Conservation (phyloP, 352 stramenopile species). For the Peronosclerospora sorghi region DNA sequence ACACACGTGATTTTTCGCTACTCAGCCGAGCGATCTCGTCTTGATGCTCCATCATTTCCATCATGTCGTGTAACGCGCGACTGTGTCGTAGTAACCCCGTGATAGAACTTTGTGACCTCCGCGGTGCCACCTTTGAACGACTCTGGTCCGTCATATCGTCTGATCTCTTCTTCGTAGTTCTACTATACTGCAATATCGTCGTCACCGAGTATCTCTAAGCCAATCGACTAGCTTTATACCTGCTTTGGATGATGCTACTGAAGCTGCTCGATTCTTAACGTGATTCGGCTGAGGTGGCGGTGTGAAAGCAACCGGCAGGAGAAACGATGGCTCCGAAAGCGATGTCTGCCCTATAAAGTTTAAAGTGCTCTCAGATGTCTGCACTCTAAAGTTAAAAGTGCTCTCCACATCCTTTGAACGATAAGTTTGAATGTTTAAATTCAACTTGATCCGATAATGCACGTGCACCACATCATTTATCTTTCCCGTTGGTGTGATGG, state of each 20-base stretch:
- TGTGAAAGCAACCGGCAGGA: no score
- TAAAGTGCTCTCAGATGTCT: no score
- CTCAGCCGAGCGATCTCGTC: conserved; percentile 19
- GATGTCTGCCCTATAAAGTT: no score
- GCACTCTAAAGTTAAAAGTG: no score
- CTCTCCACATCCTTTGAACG: conserved; percentile 8
- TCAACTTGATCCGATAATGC: conserved; percentile 11
- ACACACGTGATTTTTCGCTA: conserved; percentile 9
- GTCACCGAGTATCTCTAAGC: background rate
- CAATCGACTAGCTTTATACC: background rate
- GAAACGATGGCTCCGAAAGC: no score
- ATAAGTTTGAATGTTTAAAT: conserved; percentile 25
- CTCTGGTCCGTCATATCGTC: conserved; percentile 13
- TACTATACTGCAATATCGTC: conserved; percentile 6
- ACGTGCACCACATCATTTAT: no score
- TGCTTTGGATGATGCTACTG: no score
- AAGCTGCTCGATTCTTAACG: no score
- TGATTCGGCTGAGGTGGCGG: no score
- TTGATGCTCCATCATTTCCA: conserved; percentile 27
- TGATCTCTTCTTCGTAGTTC: background rate
- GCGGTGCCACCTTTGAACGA: conserved; percentile 31
- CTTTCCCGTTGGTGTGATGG: conserved; percentile 20
- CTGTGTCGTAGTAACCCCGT: conserved; percentile 25
- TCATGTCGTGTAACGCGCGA: conserved; percentile 20
- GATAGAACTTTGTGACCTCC: conserved; percentile 22